Conservation (phyloP, 2,329 filamentous ascomycete species). For the Alternaria sp. region DNA sequence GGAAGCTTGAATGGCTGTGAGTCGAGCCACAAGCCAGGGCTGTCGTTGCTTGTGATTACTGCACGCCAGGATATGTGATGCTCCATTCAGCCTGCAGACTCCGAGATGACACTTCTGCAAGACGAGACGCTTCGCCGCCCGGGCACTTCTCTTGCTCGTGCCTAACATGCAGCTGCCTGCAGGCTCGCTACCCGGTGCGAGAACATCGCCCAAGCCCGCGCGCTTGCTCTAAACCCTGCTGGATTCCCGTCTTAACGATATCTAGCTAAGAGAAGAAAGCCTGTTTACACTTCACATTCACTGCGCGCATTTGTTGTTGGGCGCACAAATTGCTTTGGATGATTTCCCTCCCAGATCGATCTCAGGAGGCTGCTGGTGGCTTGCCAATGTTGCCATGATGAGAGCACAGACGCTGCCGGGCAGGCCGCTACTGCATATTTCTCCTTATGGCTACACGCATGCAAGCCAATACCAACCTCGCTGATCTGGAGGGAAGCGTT, state of each 20-base stretch:
- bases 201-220: slow-evolving; percentile 4
- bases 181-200: slow-evolving; percentile 9
- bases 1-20: slow-evolving; percentile 18
- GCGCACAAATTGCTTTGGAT: slow-evolving; percentile 1
- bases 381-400: slow-evolving; percentile 11
- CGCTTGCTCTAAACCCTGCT: slow-evolving; percentile 1
- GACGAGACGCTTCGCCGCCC: slow-evolving; percentile 6
- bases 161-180: slow-evolving; percentile 10
- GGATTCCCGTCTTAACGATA: slow-evolving; percentile 7
- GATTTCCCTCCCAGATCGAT: not conserved
- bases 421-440: slow-evolving; percentile 8
- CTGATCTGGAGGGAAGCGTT: not conserved
- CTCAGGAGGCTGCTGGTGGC: slow-evolving; percentile 17
- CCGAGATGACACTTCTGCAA: slow-evolving; percentile 9
- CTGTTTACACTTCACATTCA: slow-evolving; percentile 1
- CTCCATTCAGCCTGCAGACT: slow-evolving; percentile 22
- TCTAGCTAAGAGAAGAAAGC: not conserved
- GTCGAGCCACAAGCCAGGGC: slow-evolving; percentile 8
- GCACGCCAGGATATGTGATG: not conserved
- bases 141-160: slow-evolving; percentile 20
- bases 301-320: not conserved
- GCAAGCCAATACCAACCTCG: slow-evolving; percentile 7
- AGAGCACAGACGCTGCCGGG: slow-evolving; percentile 11
- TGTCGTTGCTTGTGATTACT: slow-evolving; percentile 1
- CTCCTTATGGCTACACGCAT: slow-evolving; percentile 12